Evolutionary conservation across 306 rosid species (phyloP), one percentile per base, ranked within the genome.

Genomic region (Senna siamea): DNA sequence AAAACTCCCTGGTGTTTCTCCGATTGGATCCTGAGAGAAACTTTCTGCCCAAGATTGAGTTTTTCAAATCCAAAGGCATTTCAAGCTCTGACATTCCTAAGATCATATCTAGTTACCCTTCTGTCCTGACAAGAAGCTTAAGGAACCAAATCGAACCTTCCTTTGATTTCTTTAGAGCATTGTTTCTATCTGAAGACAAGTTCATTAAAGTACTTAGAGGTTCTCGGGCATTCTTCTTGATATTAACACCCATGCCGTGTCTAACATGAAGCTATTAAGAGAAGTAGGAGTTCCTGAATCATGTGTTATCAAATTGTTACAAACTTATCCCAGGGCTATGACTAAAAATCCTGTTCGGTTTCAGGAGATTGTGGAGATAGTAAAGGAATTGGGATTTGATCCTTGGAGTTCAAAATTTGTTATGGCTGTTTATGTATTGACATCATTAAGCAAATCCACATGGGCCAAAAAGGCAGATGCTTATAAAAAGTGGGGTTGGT

Each of bases 401-500:
- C 64, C 64, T 57, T 30, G 55, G 20, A 28, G 4, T 10, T 2
- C 5, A 26, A 35, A 2, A 2, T 57, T 57, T 57, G 1, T 28
- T 26, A 10, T 1, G 38, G 81, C 75, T 58, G 58, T 72, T 20
- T 1, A 5, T 54, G 18, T 38, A 4, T 41, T 35, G 44, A 5
- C 35, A 5, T 9, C 26, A 18, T 14, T 28, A 13, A 14, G 41
- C 7, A 56, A 26, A 56, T 11, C 17, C 37, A 23, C 37, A 26
- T 6, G 38, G 19, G 38, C 63, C 0, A 57, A 57, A 13, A 57
- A 13, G 63, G 38, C 5, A 26, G 9, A 28, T 5, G 32, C 48
- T 54, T 79, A 76, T 68, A 76, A 51, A 66, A 76, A 55, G 11
- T 83, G 84, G 63, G 63, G 40, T 28, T 57, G 63, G 63, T 57